Evolutionary conservation across 2,329 filamentous ascomycete genomes (phyloP).

Genomic region (Atkinsonella texensis): DNA sequence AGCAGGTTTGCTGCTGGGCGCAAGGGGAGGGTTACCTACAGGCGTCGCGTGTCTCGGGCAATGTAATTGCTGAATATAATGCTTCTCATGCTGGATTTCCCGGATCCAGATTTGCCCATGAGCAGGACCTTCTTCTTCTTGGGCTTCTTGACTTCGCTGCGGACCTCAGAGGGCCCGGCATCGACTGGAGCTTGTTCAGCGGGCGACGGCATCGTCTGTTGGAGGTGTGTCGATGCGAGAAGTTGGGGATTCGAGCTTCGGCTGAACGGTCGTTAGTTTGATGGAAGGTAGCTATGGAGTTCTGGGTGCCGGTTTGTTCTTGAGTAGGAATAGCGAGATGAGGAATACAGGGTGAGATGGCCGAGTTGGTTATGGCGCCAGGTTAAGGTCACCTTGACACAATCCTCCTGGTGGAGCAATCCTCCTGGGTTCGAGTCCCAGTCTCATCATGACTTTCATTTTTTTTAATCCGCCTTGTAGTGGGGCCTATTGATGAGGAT

Average conservation of each 20-base stretch:
- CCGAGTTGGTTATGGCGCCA: constrained; percentile 25
- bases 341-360: constrained; percentile 16
- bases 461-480: background rate
- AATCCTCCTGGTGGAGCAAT: constrained; percentile 22
- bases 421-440: constrained; percentile 25
- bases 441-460: constrained; percentile 16
- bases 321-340: no score
- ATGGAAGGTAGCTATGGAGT: background rate
- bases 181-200: background rate
- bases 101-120: constrained; percentile 94
- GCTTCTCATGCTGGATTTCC: constrained; percentile 95
- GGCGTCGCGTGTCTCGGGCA: constrained; percentile 80
- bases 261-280: background rate
- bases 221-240: background rate
- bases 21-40: no score
- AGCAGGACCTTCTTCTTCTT: constrained; percentile 81
- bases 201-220: constrained; percentile 7
- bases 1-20: no score
- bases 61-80: constrained; percentile 99
- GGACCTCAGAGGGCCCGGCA: constrained; percentile 19
- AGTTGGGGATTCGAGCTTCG: background rate
- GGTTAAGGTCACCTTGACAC: constrained; percentile 22
- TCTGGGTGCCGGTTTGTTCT: no score
- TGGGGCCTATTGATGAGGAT: no score
- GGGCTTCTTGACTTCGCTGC: constrained; percentile 48